Base-by-base conservation (phyloP, 495 filamentous ascomycete species). In the Parathielavia hyrcaniae region DNA sequence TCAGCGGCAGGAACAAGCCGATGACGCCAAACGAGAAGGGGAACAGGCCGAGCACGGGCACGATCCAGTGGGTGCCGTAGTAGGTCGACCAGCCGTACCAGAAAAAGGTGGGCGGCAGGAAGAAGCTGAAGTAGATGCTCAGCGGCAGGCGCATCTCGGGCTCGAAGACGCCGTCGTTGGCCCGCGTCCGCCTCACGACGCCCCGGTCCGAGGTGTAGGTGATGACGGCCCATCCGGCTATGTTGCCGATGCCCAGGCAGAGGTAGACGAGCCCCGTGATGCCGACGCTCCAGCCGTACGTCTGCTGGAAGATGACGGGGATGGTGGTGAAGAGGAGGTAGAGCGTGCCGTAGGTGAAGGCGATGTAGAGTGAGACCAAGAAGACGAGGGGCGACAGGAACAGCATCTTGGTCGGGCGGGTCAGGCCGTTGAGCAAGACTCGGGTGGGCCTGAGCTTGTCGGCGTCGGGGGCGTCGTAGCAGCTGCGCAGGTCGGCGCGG, bases 321-420 rank as follows among this genome's bases (percentile, higher is more conserved):
- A 87, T 82, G 10, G 84, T 85, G 46, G 82, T 86, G 75, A 87
- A 88, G 54, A 91, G 79, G 59, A 93, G 82, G 70, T 91, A 91
- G 8, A 91, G 70, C 35, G 85, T 83, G 17, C 86, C 85, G 68
- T 91, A 91, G 6, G 84, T 75, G 59, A 89, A 84, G 40, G 86
- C 80, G 73, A 90, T 83, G 71, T 91, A 91, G 4, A 89, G 58
- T 12, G 83, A 87, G 5, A 90, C 76, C 46, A 85, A 69, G 53
- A 86, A 78, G 41, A 88, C 82, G 57, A 91, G 86, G 3, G 86
- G 85, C 20, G 72, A 85, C 49, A 74, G 70, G 41, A 81, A 64
- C 14, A 85, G 72, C 73, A 85, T 76, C 60, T 82, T 83, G 11
- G 72, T 61, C 1, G 83, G 82, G 0, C 82, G 78, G 3, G 79